Conservation (phyloP, 2,329 filamentous ascomycete species). For the Orbilia quercus region DNA sequence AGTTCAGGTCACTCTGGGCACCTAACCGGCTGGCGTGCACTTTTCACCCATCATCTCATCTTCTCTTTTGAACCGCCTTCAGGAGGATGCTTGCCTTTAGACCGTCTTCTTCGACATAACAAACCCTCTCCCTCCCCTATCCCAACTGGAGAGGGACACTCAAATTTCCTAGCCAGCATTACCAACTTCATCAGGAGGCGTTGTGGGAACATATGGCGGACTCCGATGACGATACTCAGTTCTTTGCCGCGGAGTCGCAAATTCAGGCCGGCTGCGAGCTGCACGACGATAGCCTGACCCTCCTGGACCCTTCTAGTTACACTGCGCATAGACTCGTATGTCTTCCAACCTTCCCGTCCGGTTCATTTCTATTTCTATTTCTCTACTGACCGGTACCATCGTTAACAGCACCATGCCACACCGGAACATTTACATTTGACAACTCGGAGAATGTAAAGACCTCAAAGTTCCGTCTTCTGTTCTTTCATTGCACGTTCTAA, state of each 20-base stretch:
- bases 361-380: not conserved
- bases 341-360: not conserved
- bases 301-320: conserved; percentile 58
- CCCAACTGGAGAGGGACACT: not conserved
- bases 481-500: not conserved
- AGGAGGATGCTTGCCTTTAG: conserved; percentile 56
- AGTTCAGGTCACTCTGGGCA: conserved; percentile 27
- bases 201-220: conserved; percentile 39
- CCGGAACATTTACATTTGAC: conserved; percentile 60
- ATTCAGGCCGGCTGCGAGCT: conserved; percentile 39
- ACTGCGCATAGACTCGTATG: conserved; percentile 60
- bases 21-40: conserved; percentile 2
- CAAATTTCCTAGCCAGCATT: not conserved
- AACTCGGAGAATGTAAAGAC: conserved; percentile 59
- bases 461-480: not conserved
- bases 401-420: conserved; percentile 59
- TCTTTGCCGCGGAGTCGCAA: conserved; percentile 53
- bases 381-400: conserved; percentile 1
- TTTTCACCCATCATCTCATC: not conserved
- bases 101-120: conserved; percentile 51
- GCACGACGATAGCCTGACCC: conserved; percentile 25
- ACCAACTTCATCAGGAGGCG: conserved; percentile 21
- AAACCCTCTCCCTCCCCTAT: not conserved
- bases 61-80: conserved; percentile 8
- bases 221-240: conserved; percentile 47